A percentile compares a stretch with the other conserved stretches of the same genome.
Evolutionary conservation across 352 stramenopile genomes (phyloP).

Genomic region (Phytophthora fragariaefolia): DNA sequence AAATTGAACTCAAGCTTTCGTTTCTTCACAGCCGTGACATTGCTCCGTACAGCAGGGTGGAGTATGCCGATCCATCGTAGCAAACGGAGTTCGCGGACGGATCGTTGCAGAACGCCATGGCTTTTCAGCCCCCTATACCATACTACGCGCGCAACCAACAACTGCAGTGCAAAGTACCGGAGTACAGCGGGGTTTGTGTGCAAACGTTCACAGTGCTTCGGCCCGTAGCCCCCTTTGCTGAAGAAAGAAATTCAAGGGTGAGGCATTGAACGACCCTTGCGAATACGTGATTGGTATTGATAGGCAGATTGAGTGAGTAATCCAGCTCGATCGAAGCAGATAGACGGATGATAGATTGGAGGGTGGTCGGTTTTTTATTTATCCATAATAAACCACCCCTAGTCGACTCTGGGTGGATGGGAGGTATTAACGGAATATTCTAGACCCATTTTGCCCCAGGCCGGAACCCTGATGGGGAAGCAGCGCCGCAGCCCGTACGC

Average conservation of each 20-base stretch:
- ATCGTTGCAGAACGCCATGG: neutral
- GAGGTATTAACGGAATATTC: neutral
- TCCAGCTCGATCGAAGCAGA: neutral
- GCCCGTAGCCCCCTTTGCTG: neutral
- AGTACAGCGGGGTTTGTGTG: neutral
- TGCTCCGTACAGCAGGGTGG: neutral
- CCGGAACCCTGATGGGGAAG: neutral
- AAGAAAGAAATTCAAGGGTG: neutral
- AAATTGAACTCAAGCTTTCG: neutral
- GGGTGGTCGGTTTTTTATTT: neutral
- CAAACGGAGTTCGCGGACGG: neutral
- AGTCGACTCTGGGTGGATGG: neutral
- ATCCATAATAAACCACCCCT: neutral
- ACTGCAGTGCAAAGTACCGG: neutral
- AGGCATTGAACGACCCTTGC: neutral
- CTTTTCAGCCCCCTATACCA: neutral
- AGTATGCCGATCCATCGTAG: neutral
- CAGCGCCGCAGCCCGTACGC: neutral
- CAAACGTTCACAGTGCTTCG: neutral
- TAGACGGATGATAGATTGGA: neutral
- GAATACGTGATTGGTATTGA: neutral
- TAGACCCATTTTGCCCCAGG: neutral
- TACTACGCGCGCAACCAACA: neutral
- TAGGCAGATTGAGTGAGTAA: neutral
- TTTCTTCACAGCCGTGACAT: neutral